These are phyloP conservation scores for Ceratocystis smalleyi DNA, from an alignment of 2,329 filamentous ascomycete genomes.

Conservation along the genomic window DNA sequence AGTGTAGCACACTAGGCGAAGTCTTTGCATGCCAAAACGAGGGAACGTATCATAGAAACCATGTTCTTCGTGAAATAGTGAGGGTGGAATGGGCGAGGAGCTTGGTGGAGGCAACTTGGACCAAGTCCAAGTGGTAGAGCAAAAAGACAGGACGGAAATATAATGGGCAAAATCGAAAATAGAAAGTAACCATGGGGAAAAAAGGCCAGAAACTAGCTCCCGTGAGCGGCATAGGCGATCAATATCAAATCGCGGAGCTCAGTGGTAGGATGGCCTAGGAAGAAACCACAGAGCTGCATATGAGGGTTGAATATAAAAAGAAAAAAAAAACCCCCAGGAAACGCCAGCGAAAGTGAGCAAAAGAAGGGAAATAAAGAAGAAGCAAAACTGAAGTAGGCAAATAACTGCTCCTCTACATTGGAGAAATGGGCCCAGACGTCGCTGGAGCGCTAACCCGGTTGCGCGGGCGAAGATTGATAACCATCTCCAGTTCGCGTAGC, in stretches of 20 bases:
- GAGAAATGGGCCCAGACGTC: slow-evolving; percentile 12
- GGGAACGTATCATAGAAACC: slow-evolving; percentile 1
- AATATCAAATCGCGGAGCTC: not conserved
- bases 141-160: not conserved
- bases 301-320: not conserved
- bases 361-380: not conserved
- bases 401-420: slow-evolving; percentile 12
- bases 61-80: slow-evolving; percentile 5
- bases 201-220: not conserved
- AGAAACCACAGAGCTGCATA: not conserved
- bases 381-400: not conserved
- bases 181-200: not conserved
- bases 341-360: not conserved
- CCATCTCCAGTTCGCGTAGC: slow-evolving; percentile 80
- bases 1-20: not conserved
- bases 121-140: not conserved
- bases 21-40: not conserved
- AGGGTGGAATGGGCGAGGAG: not conserved
- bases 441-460: slow-evolving; percentile 24
- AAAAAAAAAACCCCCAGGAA: not conserved
- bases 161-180: not conserved
- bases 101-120: not conserved
- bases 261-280: not conserved
- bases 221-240: not conserved
- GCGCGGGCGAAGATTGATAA: slow-evolving; percentile 48